Percentiles rank a stretch among this genome's conserved stretches.
These are phyloP conservation scores for Neurospora sp. DNA, from an alignment of 495 filamentous ascomycete species.

Conservation along the genomic window DNA sequence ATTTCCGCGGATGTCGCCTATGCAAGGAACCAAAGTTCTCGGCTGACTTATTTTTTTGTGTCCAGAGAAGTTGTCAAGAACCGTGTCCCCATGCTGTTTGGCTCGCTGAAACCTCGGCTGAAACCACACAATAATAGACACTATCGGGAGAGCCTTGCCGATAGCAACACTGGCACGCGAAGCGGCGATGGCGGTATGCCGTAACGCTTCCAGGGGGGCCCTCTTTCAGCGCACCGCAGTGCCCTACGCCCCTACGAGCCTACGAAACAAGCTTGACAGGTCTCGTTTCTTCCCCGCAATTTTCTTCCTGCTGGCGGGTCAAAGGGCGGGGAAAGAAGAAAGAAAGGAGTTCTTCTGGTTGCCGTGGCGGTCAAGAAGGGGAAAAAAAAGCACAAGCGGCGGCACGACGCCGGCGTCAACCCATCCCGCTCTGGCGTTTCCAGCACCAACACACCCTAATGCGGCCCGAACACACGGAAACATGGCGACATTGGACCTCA, in stretches of 20 bases:
- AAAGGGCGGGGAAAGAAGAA: background rate
- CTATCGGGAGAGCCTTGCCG: background rate
- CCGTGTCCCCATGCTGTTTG: background rate
- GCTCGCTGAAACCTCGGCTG: background rate
- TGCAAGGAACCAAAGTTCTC: background rate
- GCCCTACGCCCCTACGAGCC: background rate
- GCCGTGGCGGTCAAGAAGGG: background rate
- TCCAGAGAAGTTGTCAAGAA: background rate
- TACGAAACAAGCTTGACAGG: background rate
- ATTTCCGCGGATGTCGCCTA: slow-evolving; percentile 20
- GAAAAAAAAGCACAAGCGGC: background rate
- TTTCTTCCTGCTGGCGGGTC: background rate
- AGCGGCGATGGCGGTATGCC: background rate
- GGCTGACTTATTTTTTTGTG: background rate
- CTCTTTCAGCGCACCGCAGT: background rate
- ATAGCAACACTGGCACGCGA: background rate
- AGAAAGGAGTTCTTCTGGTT: background rate
- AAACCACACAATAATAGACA: background rate
- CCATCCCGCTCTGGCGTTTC: background rate
- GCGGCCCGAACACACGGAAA: background rate
- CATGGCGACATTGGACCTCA: background rate
- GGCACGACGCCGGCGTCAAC: background rate
- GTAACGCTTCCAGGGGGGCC: background rate
- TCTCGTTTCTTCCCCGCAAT: background rate
- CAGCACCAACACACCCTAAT: background rate